These are phyloP conservation scores for Lentinula guzmanii DNA, from an alignment of 768 basidiomycete species.

Conservation along the genomic window DNA sequence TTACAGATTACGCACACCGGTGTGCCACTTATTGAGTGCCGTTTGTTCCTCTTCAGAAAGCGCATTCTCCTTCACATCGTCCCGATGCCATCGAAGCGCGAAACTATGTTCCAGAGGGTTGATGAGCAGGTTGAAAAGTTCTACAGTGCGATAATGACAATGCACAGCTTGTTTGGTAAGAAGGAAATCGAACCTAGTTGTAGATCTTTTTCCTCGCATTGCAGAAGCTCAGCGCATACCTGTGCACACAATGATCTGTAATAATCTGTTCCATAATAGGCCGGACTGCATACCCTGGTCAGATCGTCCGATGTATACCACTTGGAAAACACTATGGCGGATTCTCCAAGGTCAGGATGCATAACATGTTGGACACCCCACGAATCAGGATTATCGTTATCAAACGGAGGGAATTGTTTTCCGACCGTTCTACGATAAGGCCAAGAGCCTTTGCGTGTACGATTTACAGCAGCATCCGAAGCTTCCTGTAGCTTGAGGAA, in stretches of 20 bases:
- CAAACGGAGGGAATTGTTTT: slow-evolving; percentile 74
- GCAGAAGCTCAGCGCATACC: slow-evolving; percentile 38
- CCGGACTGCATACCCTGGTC: slow-evolving; percentile 19
- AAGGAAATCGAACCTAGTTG: slow-evolving; percentile 54
- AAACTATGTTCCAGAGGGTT: slow-evolving; percentile 62
- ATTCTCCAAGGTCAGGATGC: slow-evolving; percentile 66
- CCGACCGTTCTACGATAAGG: slow-evolving; percentile 65
- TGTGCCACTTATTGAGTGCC: slow-evolving; percentile 54
- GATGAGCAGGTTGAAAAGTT: slow-evolving; percentile 71
- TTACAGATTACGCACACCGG: slow-evolving; percentile 49
- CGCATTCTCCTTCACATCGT: slow-evolving; percentile 60
- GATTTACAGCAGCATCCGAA: slow-evolving; percentile 40
- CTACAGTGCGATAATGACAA: slow-evolving; percentile 23
- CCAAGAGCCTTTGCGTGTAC: slow-evolving; percentile 60
- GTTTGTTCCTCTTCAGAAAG: slow-evolving; percentile 51
- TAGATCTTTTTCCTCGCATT: slow-evolving; percentile 50
- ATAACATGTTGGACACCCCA: slow-evolving; percentile 83
- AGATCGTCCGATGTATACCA: slow-evolving; percentile 64
- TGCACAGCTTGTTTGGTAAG: neutral
- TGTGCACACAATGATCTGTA: neutral
- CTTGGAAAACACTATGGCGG: slow-evolving; percentile 39
- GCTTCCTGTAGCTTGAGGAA: slow-evolving; percentile 39
- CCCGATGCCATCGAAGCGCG: slow-evolving; percentile 76
- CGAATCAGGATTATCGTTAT: slow-evolving; percentile 51
- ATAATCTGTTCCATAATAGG: neutral